phyloP scores from a whole-genome alignment of 2,329 filamentous ascomycete species.

The Aspergillus sp. region DNA sequence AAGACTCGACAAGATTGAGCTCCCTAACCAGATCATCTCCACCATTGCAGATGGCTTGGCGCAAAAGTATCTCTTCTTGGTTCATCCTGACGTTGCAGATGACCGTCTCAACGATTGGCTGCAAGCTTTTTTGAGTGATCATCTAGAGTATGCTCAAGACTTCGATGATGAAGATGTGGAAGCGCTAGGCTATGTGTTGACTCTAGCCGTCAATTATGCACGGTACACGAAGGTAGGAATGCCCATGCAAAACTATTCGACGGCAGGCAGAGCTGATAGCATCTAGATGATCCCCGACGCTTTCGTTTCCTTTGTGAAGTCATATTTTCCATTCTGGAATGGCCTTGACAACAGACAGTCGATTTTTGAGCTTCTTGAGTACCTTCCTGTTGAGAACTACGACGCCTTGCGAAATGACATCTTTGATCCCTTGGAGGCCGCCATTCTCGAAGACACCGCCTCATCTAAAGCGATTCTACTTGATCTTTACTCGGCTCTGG shows the following conservation, averaged over 20 bases:
- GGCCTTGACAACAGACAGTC: constrained; percentile 54
- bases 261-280: constrained; percentile 6
- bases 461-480: constrained; percentile 62
- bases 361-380: constrained; percentile 36
- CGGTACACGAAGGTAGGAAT: constrained; percentile 39
- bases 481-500: constrained; percentile 64
- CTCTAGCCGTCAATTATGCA: constrained; percentile 34
- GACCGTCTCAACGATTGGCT: constrained; percentile 40
- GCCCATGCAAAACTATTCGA: neutral
- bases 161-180: constrained; percentile 47
- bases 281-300: constrained; percentile 33
- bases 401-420: constrained; percentile 38
- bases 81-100: constrained; percentile 56
- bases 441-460: constrained; percentile 37
- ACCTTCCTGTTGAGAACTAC: constrained; percentile 30
- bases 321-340: constrained; percentile 62
- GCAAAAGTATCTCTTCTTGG: constrained; percentile 70
- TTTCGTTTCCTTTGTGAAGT: constrained; percentile 41
- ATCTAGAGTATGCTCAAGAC: constrained; percentile 37
- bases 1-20: constrained; percentile 73
- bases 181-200: constrained; percentile 36
- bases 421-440: constrained; percentile 41
- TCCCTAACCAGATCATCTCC: constrained; percentile 79
- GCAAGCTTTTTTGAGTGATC: constrained; percentile 39
- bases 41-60: constrained; percentile 73